Base-by-base conservation (phyloP, 805 yeast genomes). In the Naumovozyma dairenensis region DNA sequence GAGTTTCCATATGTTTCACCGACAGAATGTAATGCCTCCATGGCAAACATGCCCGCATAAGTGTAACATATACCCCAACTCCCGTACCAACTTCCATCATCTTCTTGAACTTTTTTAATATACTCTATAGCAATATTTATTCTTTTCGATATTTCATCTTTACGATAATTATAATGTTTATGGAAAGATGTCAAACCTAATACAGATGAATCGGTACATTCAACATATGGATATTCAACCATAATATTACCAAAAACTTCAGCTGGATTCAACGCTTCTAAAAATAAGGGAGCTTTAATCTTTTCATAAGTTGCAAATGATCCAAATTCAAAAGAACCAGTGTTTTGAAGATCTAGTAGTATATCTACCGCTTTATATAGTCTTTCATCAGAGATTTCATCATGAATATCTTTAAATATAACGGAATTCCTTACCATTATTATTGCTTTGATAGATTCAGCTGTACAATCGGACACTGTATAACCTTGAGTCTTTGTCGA, bases 221-320 rank as follows among this genome's bases (percentile, higher is more conserved):
- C 99, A 15, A 93, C 96, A 52, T 92, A 92, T 0, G 98, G 97
- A 55, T 84, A 92, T 58, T 92, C 99, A 17, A 92, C 94, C 99
- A 92, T 92, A 38, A 92, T 92, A 47, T 92, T 87, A 37, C 94
- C 95, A 60, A 92, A 92, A 0, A 92, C 98, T 55, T 92, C 98
- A 1, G 98, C 99, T 0, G 98, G 97, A 46, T 89, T 89, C 37
- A 92, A 62, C 33, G 59, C 49, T 53, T 92, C 99, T 38, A 92
- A 51, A 25, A 74, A 39, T 10, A 85, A 74, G 0, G 94, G 74
- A 0, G 94, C 86, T 45, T 86, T 77, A 41, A 84, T 89, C 34
- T 65, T 68, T 53, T 92, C 99, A 57, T 92, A 92, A 0, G 96
- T 74, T 1, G 96, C 80, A 59, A 86, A 92, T 1, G 97, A 83